These are phyloP conservation scores for Daldinia vernicosa DNA, from an alignment of 495 filamentous ascomycete genomes.

Conservation along the genomic window DNA sequence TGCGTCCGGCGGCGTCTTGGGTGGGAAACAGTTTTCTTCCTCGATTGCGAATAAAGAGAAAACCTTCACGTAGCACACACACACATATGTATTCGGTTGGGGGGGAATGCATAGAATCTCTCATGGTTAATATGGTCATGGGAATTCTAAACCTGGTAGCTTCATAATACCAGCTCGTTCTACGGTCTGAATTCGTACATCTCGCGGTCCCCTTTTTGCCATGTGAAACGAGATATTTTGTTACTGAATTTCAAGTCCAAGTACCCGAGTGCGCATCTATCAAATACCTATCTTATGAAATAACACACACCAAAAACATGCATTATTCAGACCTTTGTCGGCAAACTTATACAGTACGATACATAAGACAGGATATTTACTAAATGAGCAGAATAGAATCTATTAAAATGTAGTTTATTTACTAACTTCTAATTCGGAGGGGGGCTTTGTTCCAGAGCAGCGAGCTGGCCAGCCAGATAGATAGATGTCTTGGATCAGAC, in stretches of 20 bases:
- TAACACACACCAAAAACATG: no score
- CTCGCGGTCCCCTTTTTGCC: neutral
- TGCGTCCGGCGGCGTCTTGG: slow-evolving; percentile 47
- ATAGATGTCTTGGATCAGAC: no score
- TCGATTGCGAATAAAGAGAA: slow-evolving; percentile 40
- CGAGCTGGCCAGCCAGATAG: neutral
- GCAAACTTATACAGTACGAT: neutral
- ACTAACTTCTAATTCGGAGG: neutral
- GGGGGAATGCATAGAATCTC: slow-evolving; percentile 42
- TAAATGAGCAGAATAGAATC: slow-evolving; percentile 15
- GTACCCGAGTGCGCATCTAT: no score
- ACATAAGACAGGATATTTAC: neutral
- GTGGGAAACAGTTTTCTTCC: slow-evolving; percentile 44
- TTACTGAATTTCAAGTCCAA: no score
- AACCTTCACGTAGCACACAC: slow-evolving; percentile 11
- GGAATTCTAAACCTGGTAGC: slow-evolving; percentile 42
- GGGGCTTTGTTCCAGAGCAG: neutral
- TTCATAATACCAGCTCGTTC: slow-evolving; percentile 46
- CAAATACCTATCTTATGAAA: no score
- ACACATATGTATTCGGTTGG: slow-evolving; percentile 37
- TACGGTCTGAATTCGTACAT: slow-evolving; percentile 25
- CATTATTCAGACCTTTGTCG: no score
- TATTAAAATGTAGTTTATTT: slow-evolving; percentile 23
- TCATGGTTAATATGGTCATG: slow-evolving; percentile 33
- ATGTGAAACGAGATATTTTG: neutral